Evolutionary conservation across 495 filamentous ascomycete genomes (phyloP), one percentile per base, ranked within the genome.

Genomic region (Astrothelium subdiscretum): DNA sequence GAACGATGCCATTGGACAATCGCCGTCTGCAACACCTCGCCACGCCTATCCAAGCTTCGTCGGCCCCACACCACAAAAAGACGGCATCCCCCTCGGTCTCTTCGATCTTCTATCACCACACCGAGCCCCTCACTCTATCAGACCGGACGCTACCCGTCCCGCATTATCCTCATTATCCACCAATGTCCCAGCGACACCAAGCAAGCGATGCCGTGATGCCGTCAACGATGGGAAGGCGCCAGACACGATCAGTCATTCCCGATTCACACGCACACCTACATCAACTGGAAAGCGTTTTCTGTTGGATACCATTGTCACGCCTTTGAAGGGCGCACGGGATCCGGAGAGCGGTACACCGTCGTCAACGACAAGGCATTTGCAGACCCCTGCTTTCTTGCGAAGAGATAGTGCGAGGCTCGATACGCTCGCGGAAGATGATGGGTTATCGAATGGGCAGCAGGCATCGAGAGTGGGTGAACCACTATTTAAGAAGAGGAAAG

Each of bases 41-140:
- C 48, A 29, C 26, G 6, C 20, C 24, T 54, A n/a, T 20, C 48
- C 48, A 3, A 54, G 31, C 60, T 31, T 67, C 27, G 81, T 97
- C 65, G 91, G 91, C 6, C 92, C 92, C 1, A 97, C 94, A 1
- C 94, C 94, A 1, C 92, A 97, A 67, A 87, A 87, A 63, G 89
- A 96, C 72, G 94, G 94, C 13, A 84, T 82, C 42, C 83, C 94
- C 1, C 77, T 98, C 0, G 92, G 94, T 3, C 74, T 98, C n/a
- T 98, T 97, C 68, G 94, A 98, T 70, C 78, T 91, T 31, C 79
- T 96, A 5, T 81, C 82, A 0, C 42, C 65, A 12, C 68, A 69
- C 6, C 74, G 69, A 60, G 73, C 72, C 0, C 70, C 65, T n/a
- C n/a, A 6, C n/a, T 24, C 31, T 32, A 18, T 26, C 20, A 32